Base-by-base conservation (phyloP, 2,329 filamentous ascomycete species). In the Trichoderma harzianum region DNA sequence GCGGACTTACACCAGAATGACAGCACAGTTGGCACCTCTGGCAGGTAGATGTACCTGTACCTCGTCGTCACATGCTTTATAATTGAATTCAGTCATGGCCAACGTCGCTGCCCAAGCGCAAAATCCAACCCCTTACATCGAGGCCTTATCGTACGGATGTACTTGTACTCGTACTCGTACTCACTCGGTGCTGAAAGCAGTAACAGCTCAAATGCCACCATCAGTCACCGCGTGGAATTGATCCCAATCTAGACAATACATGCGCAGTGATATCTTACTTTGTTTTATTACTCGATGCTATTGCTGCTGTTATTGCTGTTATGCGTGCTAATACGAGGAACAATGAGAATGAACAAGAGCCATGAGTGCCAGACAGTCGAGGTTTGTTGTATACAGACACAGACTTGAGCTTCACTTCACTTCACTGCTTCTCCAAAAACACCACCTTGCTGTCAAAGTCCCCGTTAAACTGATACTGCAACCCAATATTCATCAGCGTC, bases 401-500 rank as follows among this genome's bases (percentile, higher is more conserved):
- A 30, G 7, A 2, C 47, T 24, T 51, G 6, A 14, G 34, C 36
- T 6, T 64, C 64, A 72, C n/a, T 7, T 28, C 18, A 55, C 24
- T 26, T 53, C 32, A 43, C 18, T 73, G 69, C 74, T 74, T 89
- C 74, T 88, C 82, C 70, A 91, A 75, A 67, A 88, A 83, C 7
- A 91, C 82, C 34, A 91, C 79, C 74, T 83, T 83, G 74, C 89
- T 91, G 73, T 87, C 83, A 74, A 88, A 90, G 74, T 90, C 88
- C 0, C 79, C 81, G 0, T 80, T 75, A 74, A 89, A 86, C 5
- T 78, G 74, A 77, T 85, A 82, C 78, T 90, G 87, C 47, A 92
- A 76, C 0, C 89, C 90, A 1, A 83, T 82, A 73, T 89, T 91
- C 87, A 91, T 90, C 76, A 91, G 81, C 8, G 88, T 90, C 11